Evolutionary conservation across 2,329 filamentous ascomycete genomes (phyloP).

Genomic region (Chaetomium olivaceum): DNA sequence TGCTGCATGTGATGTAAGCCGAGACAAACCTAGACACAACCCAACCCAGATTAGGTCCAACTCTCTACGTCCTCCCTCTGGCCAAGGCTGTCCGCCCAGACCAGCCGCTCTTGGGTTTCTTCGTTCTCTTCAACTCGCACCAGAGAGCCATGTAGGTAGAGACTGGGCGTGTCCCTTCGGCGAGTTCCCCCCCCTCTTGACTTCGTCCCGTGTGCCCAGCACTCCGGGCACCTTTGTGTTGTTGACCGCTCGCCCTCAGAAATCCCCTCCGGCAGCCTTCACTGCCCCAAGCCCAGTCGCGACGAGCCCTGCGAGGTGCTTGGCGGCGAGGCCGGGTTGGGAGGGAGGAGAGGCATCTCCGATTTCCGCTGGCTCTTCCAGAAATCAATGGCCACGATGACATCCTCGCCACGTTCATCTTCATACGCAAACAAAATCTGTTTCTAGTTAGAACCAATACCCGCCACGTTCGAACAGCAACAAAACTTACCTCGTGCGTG

Average conservation of each 20-base stretch:
- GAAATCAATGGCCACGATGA: conserved; percentile 94
- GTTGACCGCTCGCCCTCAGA: background rate
- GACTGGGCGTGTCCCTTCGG: background rate
- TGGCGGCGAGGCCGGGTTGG: conserved; percentile 15
- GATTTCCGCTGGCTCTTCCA: conserved; percentile 71
- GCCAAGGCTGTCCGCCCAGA: background rate
- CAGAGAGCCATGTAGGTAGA: background rate
- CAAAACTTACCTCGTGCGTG: conserved; percentile 79
- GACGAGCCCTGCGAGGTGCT: conserved; percentile 14
- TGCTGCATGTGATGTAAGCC: background rate
- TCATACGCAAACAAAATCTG: conserved; percentile 98
- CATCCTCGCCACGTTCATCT: conserved; percentile 89
- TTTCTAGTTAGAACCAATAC: conserved; percentile 18
- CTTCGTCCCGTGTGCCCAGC: background rate
- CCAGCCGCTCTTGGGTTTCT: background rate
- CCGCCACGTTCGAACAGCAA: background rate
- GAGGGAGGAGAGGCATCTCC: conserved; percentile 22
- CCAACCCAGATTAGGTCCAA: background rate
- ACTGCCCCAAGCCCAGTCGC: conserved; percentile 4
- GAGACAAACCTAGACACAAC: background rate
- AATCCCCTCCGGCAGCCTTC: background rate
- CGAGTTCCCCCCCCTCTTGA: background rate
- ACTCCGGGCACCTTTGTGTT: background rate
- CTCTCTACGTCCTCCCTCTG: background rate
- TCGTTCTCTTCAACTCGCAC: background rate